Evolutionary conservation across 2,329 filamentous ascomycete species (phyloP), one percentile per base, ranked within the genome.

Genomic region (Aspergillus sp.): DNA sequence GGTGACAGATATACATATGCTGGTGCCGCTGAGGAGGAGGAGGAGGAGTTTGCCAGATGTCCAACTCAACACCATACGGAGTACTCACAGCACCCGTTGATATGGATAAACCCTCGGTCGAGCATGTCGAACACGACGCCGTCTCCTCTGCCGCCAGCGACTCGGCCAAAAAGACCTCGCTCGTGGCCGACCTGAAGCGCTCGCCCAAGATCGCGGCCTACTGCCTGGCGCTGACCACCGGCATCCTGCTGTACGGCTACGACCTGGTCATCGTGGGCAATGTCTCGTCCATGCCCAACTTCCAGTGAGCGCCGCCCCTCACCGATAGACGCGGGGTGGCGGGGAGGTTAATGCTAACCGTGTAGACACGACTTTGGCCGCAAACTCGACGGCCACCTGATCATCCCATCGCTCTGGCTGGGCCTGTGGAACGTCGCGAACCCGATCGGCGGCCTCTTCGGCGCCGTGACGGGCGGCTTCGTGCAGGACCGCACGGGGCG

Each of bases 361-460:
- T 13, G 14, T 4, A 48, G 68, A 40, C 56, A 46, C 19, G 54
- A 74, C 45, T 76, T 71, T 49, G 73, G 59, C 13, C 57, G 72
- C 41, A 57, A 62, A 17, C 55, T 58, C 2, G 63, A 67, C 36
- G 52, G 68, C 11, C 60, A 58, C n/a, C 49, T 67, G 38, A 76
- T 72, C 36, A 68, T 76, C 17, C 75, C 76, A 0, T 73, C 74
- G 1, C 61, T 71, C 17, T 78, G 76, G 76, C 64, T 78, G 6
- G 71, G 74, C 1, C 64, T 79, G 13, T 78, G 76, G 76, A 73
- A 71, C 41, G 71, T 73, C 19, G 64, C 71, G 5, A 68, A 68
- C 20, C 70, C 72, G 0, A 58, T 76, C 13, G 74, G 73, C 1
- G 65, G 69, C 40, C 67, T 76, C 47, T 45, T 71, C n/a, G 75